A percentile compares a stretch with the other conserved stretches of the same genome.
Evolutionary conservation across 176 grass and related monocot genomes (phyloP).

Genomic region (Carex cristatella): DNA sequence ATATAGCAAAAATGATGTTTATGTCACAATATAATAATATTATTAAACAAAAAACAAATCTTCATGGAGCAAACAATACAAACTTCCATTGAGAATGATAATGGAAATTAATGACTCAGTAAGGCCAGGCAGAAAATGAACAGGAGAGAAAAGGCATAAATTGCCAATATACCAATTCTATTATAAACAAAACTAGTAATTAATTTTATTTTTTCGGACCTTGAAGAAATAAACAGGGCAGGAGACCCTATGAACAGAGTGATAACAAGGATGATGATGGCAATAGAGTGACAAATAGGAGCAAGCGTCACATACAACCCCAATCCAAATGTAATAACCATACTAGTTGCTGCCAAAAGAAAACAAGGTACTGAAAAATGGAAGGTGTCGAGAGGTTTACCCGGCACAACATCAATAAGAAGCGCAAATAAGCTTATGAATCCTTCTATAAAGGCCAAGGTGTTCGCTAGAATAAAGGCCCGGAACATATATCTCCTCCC

Average conservation of each 20-base stretch:
- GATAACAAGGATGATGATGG: not conserved
- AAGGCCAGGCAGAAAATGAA: not conserved
- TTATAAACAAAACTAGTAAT: too few species aligned
- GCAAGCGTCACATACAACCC: not conserved
- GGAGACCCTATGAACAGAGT: not conserved
- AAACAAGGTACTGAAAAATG: rapidly evolving
- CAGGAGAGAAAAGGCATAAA: not conserved
- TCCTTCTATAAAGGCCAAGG: not conserved
- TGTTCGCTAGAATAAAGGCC: not conserved
- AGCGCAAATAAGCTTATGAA: not conserved
- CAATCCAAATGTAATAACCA: not conserved
- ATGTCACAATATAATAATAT: too few species aligned
- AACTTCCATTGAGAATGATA: too few species aligned
- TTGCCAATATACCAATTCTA: rapidly evolving
- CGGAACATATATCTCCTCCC: not conserved
- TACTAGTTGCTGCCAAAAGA: not conserved
- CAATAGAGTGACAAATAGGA: not conserved
- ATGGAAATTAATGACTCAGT: not conserved
- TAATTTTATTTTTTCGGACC: too few species aligned
- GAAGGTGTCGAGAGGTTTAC: too few species aligned
- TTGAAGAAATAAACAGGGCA: too few species aligned
- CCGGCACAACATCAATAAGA: not conserved
- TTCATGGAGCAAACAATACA: too few species aligned
- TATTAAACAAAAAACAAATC: too few species aligned
- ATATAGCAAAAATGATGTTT: too few species aligned